Evolutionary conservation across 208 protist genomes (phyloP), one percentile per base, ranked within the genome.

Genomic region (Leishmania amazonensis): DNA sequence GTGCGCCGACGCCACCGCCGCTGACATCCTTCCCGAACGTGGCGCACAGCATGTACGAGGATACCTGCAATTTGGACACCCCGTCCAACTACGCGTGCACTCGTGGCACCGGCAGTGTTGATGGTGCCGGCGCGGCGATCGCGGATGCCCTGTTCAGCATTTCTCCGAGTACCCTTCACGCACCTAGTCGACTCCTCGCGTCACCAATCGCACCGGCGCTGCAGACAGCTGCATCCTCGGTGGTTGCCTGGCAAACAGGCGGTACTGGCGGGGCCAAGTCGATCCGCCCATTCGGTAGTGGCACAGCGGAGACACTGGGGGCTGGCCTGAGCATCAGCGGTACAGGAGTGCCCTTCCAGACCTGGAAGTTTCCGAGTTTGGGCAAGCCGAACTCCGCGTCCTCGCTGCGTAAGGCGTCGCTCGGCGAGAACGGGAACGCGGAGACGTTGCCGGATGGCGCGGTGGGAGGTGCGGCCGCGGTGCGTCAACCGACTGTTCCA

Each of bases 351-450:
- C 80, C 87, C 11, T 85, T 87, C 21, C 87, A 88, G 74, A 73
- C 84, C n/a, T 90, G 87, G 87, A 81, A 80, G 38, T 90, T 90
- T 60, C 87, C 87, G 15, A 79, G 58, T 1, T 47, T 90, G n/a
- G 83, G 87, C 81, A 81, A 81, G 17, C 70, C 49, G 31, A 67
- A 76, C 60, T 38, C 83, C 8, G n/a, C 24, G 2, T 28, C 45
- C 15, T 62, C 75, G 75, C 40, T 24, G n/a, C 58, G 65, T 3
- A 58, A 58, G 13, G 19, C 31, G 2, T 73, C 70, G 47, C 49
- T 80, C 1, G 79, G 74, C 3, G 70, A 81, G 24, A 49, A 53
- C 58, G 49, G 35, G 45, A 57, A 70, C 45, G 58, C 38, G 3
- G 62, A 79, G 42, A 9, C 15, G 51, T 35, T 42, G 49, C n/a